These are phyloP conservation scores for Tribonema minus DNA, from an alignment of 108 stramenopile genomes.

Conservation along the genomic window DNA sequence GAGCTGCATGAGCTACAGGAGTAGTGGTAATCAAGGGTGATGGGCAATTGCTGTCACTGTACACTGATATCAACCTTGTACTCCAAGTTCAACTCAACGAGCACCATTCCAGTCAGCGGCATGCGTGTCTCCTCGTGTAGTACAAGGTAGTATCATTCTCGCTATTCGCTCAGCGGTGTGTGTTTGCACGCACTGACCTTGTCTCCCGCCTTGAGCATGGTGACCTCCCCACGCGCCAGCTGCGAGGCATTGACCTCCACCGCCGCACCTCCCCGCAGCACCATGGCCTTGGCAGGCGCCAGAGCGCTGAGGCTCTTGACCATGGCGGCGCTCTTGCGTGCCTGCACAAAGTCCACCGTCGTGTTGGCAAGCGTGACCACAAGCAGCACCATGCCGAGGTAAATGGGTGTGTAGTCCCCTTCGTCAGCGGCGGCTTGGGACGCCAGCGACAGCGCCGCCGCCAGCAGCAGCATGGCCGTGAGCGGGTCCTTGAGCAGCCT, in stretches of 20 bases:
- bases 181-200: not conserved
- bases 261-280: not conserved
- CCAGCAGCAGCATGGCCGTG: not conserved
- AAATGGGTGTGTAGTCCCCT: not conserved
- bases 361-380: conserved; percentile 30
- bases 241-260: not conserved
- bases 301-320: not conserved
- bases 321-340: conserved; percentile 1
- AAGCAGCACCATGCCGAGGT: conserved; percentile 15
- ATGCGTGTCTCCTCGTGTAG: not conserved
- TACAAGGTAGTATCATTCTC: not conserved
- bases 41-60: no score
- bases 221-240: not conserved
- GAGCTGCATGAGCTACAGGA: no score
- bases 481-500: not conserved
- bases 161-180: not conserved
- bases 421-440: not conserved
- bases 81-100: no score
- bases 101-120: not conserved
- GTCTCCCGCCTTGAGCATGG: not conserved
- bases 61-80: no score
- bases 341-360: conserved; percentile 22
- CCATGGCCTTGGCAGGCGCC: not conserved
- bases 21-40: no score
- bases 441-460: not conserved